phyloP scores from a whole-genome alignment of 345 rosid genomes.

The Triadica sebifera region DNA sequence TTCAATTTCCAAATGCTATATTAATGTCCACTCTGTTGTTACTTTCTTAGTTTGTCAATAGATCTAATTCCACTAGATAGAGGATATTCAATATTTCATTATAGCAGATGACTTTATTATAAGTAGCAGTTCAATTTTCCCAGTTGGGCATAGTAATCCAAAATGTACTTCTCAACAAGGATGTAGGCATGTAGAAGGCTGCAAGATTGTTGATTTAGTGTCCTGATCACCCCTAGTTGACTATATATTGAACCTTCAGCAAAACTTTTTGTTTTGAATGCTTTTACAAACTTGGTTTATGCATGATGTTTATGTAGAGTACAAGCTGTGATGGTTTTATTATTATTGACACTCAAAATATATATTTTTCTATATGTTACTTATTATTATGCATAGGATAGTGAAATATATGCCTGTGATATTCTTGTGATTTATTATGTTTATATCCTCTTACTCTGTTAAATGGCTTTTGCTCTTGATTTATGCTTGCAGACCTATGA shows the following conservation, averaged over 20 bases:
- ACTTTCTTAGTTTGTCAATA: neutral
- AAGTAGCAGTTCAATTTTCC: neutral
- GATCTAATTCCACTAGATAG: neutral
- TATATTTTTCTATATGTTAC: too few relatives aligned
- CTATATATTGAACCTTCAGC: neutral
- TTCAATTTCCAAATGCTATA: neutral
- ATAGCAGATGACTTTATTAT: neutral
- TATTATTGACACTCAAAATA: neutral
- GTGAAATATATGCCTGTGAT: neutral
- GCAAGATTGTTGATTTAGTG: neutral
- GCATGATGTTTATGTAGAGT: neutral
- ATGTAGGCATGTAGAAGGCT: neutral
- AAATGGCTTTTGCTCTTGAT: neutral
- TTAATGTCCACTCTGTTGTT: too few relatives aligned
- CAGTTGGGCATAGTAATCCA: neutral
- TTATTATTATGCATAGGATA: neutral
- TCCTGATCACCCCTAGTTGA: neutral
- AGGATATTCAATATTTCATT: neutral
- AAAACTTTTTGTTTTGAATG: neutral
- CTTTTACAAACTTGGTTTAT: neutral
- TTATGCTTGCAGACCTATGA: constrained; percentile 78
- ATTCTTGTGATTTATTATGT: neutral
- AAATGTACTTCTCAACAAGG: neutral
- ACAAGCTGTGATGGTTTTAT: neutral
- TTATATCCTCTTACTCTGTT: neutral